These are phyloP conservation scores for Ophiosphaerella narmari DNA, from an alignment of 2,329 filamentous ascomycete genomes.

Conservation along the genomic window DNA sequence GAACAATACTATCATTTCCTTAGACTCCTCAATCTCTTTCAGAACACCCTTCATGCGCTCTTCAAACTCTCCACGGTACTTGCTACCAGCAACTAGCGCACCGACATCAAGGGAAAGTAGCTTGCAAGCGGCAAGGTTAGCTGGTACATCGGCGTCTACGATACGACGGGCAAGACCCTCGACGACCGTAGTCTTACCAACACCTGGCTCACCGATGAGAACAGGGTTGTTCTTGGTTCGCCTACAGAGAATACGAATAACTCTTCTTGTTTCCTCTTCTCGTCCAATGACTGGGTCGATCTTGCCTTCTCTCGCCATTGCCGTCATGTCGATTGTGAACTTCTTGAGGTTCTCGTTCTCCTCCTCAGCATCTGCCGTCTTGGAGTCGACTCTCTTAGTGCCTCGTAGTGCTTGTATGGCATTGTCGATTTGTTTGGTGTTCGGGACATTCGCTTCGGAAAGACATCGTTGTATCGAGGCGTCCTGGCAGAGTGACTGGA, in stretches of 20 bases:
- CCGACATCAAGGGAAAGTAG: slow-evolving; percentile 95
- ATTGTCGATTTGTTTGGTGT: slow-evolving; percentile 84
- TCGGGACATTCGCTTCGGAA: slow-evolving; percentile 87
- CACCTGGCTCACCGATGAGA: slow-evolving; percentile 95
- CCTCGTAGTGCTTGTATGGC: slow-evolving; percentile 92
- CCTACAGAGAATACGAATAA: slow-evolving; percentile 87
- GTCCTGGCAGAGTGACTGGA: slow-evolving; percentile 83
- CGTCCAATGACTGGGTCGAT: slow-evolving; percentile 96
- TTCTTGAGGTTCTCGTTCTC: slow-evolving; percentile 97
- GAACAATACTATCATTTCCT: slow-evolving; percentile 96
- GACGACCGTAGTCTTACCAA: slow-evolving; percentile 97
- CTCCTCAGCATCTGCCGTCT: slow-evolving; percentile 89
- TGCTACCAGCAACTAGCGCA: slow-evolving; percentile 93
- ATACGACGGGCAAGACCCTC: slow-evolving; percentile 95
- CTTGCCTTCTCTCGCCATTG: slow-evolving; percentile 94
- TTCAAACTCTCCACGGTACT: slow-evolving; percentile 98
- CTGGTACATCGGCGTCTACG: slow-evolving; percentile 93
- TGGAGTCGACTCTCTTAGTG: slow-evolving; percentile 91
- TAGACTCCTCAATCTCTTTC: slow-evolving; percentile 93
- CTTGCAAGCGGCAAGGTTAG: slow-evolving; percentile 91
- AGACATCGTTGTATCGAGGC: slow-evolving; percentile 71
- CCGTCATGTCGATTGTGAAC: slow-evolving; percentile 98
- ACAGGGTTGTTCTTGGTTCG: slow-evolving; percentile 99
- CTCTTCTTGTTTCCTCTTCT: slow-evolving; percentile 92
- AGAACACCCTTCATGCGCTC: slow-evolving; percentile 99